Evolutionary conservation across 78 protist genomes (phyloP).

Genomic region (Dictyostelium firmibasis): DNA sequence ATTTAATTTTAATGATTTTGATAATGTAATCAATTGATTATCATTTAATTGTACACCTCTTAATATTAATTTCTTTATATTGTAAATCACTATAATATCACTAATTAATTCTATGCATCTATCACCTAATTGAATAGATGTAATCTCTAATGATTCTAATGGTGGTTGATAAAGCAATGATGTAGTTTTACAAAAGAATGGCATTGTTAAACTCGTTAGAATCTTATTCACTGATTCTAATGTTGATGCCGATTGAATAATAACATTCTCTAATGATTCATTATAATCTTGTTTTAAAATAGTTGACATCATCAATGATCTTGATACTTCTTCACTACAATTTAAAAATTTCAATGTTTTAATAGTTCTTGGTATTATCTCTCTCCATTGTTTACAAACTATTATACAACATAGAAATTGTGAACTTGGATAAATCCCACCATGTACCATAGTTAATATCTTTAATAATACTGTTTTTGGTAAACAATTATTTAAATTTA

Average conservation of each 20-base stretch:
- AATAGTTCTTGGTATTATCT: slow-evolving; percentile 9
- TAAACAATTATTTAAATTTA: slow-evolving; percentile 20
- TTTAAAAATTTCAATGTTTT: not conserved
- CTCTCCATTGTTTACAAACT: slow-evolving; percentile 35
- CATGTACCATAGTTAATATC: slow-evolving; percentile 13
- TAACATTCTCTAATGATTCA: slow-evolving; percentile 13
- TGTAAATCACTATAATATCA: slow-evolving; percentile 12
- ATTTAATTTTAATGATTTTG: slow-evolving; percentile 15
- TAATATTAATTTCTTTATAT: not conserved
- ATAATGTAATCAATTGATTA: slow-evolving; percentile 6
- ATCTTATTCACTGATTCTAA: not conserved
- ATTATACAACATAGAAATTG: slow-evolving; percentile 1
- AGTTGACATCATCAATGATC: not conserved
- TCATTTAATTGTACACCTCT: slow-evolving; percentile 30
- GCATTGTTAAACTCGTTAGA: slow-evolving; percentile 31
- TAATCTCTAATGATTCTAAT: not conserved
- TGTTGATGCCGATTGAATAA: not conserved
- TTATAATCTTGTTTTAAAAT: slow-evolving; percentile 15
- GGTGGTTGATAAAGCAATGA: slow-evolving; percentile 54
- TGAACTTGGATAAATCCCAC: slow-evolving; percentile 20
- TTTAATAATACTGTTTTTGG: slow-evolving; percentile 24
- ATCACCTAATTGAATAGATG: not conserved
- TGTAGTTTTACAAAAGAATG: slow-evolving; percentile 14
- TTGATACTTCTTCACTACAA: not conserved
- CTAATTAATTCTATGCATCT: slow-evolving; percentile 3